Evolutionary conservation across 257 asterid genomes (phyloP).

Genomic region (Ocimum tenuiflorum): DNA sequence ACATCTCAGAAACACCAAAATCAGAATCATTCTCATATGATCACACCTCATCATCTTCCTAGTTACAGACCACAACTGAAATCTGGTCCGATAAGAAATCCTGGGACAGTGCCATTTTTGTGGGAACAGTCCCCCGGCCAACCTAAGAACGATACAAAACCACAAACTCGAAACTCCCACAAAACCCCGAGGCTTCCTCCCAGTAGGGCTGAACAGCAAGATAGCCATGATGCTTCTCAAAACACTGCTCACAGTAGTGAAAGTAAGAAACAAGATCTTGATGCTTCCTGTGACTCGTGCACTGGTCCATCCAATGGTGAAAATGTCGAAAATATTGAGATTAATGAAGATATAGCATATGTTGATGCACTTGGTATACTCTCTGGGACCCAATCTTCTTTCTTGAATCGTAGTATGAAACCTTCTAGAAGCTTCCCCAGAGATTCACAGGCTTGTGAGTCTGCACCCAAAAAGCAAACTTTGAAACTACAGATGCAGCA

Average conservation of each 20-base stretch:
- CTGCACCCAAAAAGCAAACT: slow-evolving; percentile 45
- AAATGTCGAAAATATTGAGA: slow-evolving; percentile 10
- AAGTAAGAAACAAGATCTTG: slow-evolving; percentile 14
- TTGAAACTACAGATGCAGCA: slow-evolving; percentile 32
- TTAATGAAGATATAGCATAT: slow-evolving; percentile 41
- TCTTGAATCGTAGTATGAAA: slow-evolving; percentile 59
- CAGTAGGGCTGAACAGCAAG: slow-evolving; percentile 29
- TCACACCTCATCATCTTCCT: slow-evolving; percentile 44
- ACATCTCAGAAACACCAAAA: slow-evolving; percentile 25
- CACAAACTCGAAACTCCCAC: slow-evolving; percentile 4
- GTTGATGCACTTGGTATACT: slow-evolving; percentile 68
- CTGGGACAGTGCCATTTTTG: slow-evolving; percentile 68
- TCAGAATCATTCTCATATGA: slow-evolving; percentile 6
- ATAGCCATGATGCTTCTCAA: slow-evolving; percentile 19
- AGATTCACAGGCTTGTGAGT: slow-evolving; percentile 49
- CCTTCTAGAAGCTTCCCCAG: slow-evolving; percentile 24
- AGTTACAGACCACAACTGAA: slow-evolving; percentile 49
- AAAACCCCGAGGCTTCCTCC: slow-evolving; percentile 68
- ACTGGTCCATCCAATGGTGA: slow-evolving; percentile 17
- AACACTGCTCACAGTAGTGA: neutral
- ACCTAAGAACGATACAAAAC: slow-evolving; percentile 46
- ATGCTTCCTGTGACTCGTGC: slow-evolving; percentile 3
- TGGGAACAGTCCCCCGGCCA: slow-evolving; percentile 88
- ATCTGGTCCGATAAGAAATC: slow-evolving; percentile 69
- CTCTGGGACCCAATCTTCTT: slow-evolving; percentile 59